Base-by-base conservation (phyloP, 2,329 filamentous ascomycete genomes). In the Fusarium sp. region DNA sequence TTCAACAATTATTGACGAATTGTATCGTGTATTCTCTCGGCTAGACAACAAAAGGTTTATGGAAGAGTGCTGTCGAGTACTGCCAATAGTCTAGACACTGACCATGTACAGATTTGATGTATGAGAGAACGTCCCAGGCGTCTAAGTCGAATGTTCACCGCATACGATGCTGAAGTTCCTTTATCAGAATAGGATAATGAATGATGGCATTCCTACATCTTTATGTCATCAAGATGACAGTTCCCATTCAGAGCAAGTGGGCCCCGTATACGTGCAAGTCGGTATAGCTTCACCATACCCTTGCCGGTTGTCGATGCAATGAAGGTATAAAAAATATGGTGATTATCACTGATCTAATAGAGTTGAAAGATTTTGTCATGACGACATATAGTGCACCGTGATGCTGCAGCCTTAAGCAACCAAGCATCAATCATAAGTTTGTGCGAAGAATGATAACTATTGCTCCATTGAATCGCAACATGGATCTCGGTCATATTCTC, bases 381-480 rank as follows among this genome's bases (percentile, higher is more conserved):
- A n/a, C 3, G 6, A n/a, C 1, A 3, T 7, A 1, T 5, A 38
- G 2, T 38, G 18, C 9, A n/a, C 34, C 34, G 9, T 38, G 10
- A 4, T 11, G 5, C 1, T n/a, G 10, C 6, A 7, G 34, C 34
- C 34, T n/a, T 4, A 4, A 38, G 6, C 18, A 12, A 3, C 3
- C 11, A 38, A 38, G 18, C 18, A 38, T n/a, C 6, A 12, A 38
- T 18, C 10, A 38, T 4, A 7, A 4, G 10, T n/a, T 12, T 38
- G 1, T 12, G 34, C 18, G 10, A 38, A n/a, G 9, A 2, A 6
- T 38, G 32, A n/a, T 38, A n/a, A n/a, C 9, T 30, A n/a, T 18
- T 38, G 3, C 16, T n/a, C 1, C 16, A 18, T 3, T 6, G 2
- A 38, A 6, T 6, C 9, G n/a, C 34, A 38, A 38, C 29, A 7